A percentile compares a stretch with the other conserved stretches of the same genome.
Evolutionary conservation across 1,284 basidiomycete genomes (phyloP).

Genomic region (Hemileia vastatrix): DNA sequence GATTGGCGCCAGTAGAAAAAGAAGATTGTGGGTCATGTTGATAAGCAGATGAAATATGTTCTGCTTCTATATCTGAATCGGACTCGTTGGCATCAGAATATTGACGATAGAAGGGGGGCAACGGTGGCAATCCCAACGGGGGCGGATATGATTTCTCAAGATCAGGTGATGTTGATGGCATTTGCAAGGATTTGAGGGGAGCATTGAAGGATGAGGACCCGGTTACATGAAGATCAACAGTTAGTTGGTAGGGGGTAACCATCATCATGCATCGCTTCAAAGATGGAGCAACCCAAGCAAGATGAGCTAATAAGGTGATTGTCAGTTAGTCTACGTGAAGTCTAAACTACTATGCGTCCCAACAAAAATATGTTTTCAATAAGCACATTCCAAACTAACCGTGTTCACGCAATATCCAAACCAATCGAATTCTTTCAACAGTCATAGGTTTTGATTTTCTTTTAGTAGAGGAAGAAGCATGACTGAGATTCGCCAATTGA

Average conservation of each 20-base stretch:
- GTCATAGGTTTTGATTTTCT: conserved; percentile 44
- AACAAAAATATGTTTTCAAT: background rate
- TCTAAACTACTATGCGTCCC: no score
- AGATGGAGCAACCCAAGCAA: conserved; percentile 68
- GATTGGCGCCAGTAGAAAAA: background rate
- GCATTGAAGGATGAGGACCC: background rate
- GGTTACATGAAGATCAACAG: conserved; percentile 72
- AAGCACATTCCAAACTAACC: conserved; percentile 48
- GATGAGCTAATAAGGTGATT: conserved; percentile 52
- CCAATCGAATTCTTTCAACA: conserved; percentile 60
- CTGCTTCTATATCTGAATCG: background rate
- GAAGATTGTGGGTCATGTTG: background rate
- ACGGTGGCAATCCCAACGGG: conserved; percentile 7
- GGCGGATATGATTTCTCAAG: conserved; percentile 3
- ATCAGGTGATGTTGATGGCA: background rate
- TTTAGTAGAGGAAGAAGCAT: no score
- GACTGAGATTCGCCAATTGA: conserved; percentile 49
- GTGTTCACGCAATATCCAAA: conserved; percentile 75
- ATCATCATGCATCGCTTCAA: conserved; percentile 60
- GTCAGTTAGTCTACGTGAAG: no score
- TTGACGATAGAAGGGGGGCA: conserved; percentile 1
- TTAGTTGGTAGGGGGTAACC: conserved; percentile 54
- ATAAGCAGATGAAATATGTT: background rate
- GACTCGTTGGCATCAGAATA: conserved; percentile 8
- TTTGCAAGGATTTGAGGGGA: background rate